Evolutionary conservation across 768 basidiomycete species (phyloP).

Genomic region (Lyophyllum atratum): DNA sequence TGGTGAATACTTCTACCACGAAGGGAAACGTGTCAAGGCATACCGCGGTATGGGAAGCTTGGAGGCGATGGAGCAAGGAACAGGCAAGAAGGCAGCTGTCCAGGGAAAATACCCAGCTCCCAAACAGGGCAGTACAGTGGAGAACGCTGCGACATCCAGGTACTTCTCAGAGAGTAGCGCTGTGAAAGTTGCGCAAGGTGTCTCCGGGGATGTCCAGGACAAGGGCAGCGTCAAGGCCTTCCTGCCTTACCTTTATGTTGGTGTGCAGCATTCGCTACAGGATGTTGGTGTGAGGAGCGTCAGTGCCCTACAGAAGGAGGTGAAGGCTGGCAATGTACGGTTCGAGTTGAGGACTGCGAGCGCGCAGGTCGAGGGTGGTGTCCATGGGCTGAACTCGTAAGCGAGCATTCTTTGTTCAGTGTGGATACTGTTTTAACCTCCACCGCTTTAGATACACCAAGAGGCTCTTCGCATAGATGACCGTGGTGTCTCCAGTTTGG

Average conservation of each 20-base stretch:
- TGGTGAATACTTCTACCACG: slow-evolving; percentile 99
- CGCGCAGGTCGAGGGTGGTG: slow-evolving; percentile 94
- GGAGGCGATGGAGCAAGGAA: slow-evolving; percentile 89
- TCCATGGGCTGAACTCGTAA: slow-evolving; percentile 94
- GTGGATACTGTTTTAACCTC: not conserved
- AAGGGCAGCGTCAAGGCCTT: slow-evolving; percentile 95
- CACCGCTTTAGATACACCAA: slow-evolving; percentile 35
- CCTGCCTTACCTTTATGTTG: slow-evolving; percentile 80
- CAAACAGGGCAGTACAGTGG: slow-evolving; percentile 51
- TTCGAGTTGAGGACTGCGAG: slow-evolving; percentile 95
- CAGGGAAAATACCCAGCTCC: slow-evolving; percentile 49
- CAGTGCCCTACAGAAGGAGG: slow-evolving; percentile 63
- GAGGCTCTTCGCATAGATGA: slow-evolving; percentile 32
- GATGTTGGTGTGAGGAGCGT: slow-evolving; percentile 84
- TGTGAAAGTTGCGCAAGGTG: slow-evolving; percentile 96
- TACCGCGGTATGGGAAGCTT: slow-evolving; percentile 99
- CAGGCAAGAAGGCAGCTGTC: slow-evolving; percentile 35
- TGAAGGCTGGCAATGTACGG: slow-evolving; percentile 65
- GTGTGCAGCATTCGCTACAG: slow-evolving; percentile 93
- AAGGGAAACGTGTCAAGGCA: slow-evolving; percentile 97
- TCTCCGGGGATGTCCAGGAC: slow-evolving; percentile 95
- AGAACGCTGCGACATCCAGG: slow-evolving; percentile 94
- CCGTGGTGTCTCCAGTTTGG: not conserved
- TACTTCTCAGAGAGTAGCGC: slow-evolving; percentile 94
- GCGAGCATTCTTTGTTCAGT: slow-evolving; percentile 32